Evolutionary conservation across 2,329 filamentous ascomycete genomes (phyloP), one percentile per base, ranked within the genome.

Genomic region (Podosphaera xanthii): DNA sequence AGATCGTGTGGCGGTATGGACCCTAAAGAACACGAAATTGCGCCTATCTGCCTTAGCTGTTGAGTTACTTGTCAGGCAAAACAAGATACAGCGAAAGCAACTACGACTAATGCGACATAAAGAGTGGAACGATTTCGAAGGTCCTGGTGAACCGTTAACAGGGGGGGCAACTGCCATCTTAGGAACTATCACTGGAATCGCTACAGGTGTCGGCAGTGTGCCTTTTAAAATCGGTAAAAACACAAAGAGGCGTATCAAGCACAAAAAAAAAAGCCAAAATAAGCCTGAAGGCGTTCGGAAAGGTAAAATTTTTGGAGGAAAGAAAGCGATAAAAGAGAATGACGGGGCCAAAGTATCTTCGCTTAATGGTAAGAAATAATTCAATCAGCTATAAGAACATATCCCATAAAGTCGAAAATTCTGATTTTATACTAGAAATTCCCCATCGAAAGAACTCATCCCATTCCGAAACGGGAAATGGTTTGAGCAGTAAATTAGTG

Each of bases 111-210:
- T 86, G 7, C 74, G 84, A 7, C 82, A 85, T 64, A 79, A 77
- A 57, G 83, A 86, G 64, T 88, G 84, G 82, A 86, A 86, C 63
- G 84, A 87, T 64, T 87, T 87, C 64, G 82, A 85, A 63, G 85
- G 85, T 0, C 83, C 84, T 0, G 84, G 84, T 0, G 84, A 87
- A 66, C 84, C 84, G 0, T 72, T 88, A 10, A 85, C 83, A 0
- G 84, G 83, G 2, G 72, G 78, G 3, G 78, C 79, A 40, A 78
- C 79, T 9, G 82, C 82, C 0, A 64, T 87, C 3, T 74, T 78
- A n/a, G 74, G 75, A 2, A 79, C 78, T 0, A 67, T 83, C 2
- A 76, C 77, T 1, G 76, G 79, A 42, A 73, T 82, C 0, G 78
- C 82, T 34, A 73, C 75, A n/a, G 83, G 84, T 0, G 71, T 86